Percentiles rank a stretch among this genome's conserved stretches.
Evolutionary conservation across 805 yeast genomes (phyloP).

Genomic region (Sugiyamaella marilandica): DNA sequence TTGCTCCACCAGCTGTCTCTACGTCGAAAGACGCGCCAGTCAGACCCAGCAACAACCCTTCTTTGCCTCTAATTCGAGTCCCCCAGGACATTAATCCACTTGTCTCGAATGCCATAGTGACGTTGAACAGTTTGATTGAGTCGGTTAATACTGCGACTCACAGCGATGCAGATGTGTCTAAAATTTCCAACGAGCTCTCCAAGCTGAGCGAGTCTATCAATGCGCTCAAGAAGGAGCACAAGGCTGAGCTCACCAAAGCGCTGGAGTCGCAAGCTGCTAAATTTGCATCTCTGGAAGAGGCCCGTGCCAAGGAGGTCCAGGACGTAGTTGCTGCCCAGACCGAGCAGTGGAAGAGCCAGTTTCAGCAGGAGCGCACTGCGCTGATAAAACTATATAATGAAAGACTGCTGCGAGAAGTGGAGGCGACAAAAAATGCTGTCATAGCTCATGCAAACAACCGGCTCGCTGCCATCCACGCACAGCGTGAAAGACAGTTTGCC

Average conservation of each 20-base stretch:
- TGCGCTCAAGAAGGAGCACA: slow-evolving; percentile 17
- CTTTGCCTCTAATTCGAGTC: slow-evolving; percentile 19
- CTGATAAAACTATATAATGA: slow-evolving; percentile 56
- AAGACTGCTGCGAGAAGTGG: slow-evolving; percentile 59
- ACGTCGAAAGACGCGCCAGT: not conserved
- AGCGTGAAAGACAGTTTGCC: slow-evolving; percentile 64
- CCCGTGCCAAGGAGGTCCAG: slow-evolving; percentile 25
- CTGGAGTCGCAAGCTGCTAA: slow-evolving; percentile 32
- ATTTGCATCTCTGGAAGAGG: slow-evolving; percentile 25
- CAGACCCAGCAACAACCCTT: slow-evolving; percentile 18
- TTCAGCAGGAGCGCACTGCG: slow-evolving; percentile 54
- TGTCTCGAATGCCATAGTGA: slow-evolving; percentile 21
- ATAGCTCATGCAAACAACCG: slow-evolving; percentile 70
- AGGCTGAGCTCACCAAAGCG: slow-evolving; percentile 22
- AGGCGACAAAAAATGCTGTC: slow-evolving; percentile 60
- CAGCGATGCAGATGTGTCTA: slow-evolving; percentile 20
- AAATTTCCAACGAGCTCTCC: slow-evolving; percentile 22
- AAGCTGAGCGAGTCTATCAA: slow-evolving; percentile 22
- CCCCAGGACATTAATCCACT: slow-evolving; percentile 21
- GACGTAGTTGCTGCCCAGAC: slow-evolving; percentile 41
- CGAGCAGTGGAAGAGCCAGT: slow-evolving; percentile 54
- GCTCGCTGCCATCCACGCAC: slow-evolving; percentile 59
- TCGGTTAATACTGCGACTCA: slow-evolving; percentile 14
- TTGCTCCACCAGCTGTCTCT: slow-evolving; percentile 7
- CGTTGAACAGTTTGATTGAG: slow-evolving; percentile 15